Evolutionary conservation across 2,329 filamentous ascomycete species (phyloP), one percentile per base, ranked within the genome.

Genomic region (Aureobasidium sp.): DNA sequence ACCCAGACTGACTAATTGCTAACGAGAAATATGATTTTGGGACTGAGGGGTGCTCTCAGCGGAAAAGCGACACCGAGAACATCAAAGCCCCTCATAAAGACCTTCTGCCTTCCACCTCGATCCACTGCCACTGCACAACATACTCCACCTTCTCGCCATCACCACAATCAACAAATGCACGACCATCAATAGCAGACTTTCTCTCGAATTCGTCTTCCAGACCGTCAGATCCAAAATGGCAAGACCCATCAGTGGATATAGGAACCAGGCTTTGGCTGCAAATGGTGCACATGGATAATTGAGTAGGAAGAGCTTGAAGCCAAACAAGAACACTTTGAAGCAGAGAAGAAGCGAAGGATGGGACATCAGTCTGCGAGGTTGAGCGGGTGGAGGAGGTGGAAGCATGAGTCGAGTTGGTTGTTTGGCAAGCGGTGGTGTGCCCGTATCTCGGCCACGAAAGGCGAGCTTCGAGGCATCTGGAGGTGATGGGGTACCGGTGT

Each of bases 201-300:
- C 63, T 44, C 67, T 67, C 50, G 74, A 56, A 13, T 75, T 73
- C 46, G 73, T 72, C 0, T 66, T 47, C 55, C 20, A 47, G 1
- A 47, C 24, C 6, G 55, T 48, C 7, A 92, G 75, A 73, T 96
- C 96, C 53, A 82, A 67, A 6, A 87, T 71, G 67, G 96, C 92
- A 10, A 93, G 72, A 3, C 82, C 74, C 5, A 95, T 75, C 1
- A 96, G 76, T 3, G 88, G 85, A 66, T 87, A 86, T 5, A 85
- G 79, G 5, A 92, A 75, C 72, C 82, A 82, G 7, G 84, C 77
- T 48, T 82, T 86, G n/a, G 84, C 80, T 47, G 85, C 84, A 63
- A 86, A 86, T 0, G 91, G 91, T 71, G 84, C 85, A 72, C 92
- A 96, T 0, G 87, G 83, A 51, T 82, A 79, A 2, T 82, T 80